Conservation (phyloP, 2,329 filamentous ascomycete species). For the Pseudogymnoascus sp. region DNA sequence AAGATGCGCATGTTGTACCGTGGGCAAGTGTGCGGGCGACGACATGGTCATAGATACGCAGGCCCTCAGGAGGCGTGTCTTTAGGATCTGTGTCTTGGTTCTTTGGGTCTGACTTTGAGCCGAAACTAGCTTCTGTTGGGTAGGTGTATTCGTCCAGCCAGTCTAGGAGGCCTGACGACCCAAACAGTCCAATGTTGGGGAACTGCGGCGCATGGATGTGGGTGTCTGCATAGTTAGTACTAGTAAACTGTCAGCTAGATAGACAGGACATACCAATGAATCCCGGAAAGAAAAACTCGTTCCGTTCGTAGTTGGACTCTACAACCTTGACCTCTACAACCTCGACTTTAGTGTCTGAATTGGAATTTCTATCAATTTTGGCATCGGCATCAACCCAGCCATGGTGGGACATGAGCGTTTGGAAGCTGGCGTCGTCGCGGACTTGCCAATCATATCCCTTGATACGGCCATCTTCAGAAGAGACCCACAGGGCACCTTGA, state of each 20-base stretch:
- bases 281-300: constrained; percentile 73
- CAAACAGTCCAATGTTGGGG: constrained; percentile 34
- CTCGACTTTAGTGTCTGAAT: neutral
- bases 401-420: neutral
- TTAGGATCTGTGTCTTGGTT: neutral
- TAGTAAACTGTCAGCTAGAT: no score
- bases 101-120: neutral
- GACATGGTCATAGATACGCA: constrained; percentile 68
- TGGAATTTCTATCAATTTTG: neutral
- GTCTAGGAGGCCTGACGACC: constrained; percentile 37
- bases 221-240: constrained; percentile 39
- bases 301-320: neutral
- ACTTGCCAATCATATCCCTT: neutral
- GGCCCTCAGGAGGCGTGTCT: constrained; percentile 45
- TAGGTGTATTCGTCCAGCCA: constrained; percentile 62
- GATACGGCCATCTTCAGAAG: neutral
- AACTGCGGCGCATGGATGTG: constrained; percentile 61
- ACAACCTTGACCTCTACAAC: neutral
- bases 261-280: constrained; percentile 56
- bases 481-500: constrained; percentile 1
- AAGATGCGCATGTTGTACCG: constrained; percentile 90
- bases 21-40: constrained; percentile 76
- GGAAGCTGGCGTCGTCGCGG: neutral
- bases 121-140: constrained; percentile 55
- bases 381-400: neutral